Base-by-base conservation (phyloP, 2,329 filamentous ascomycete genomes). In the Aspergillus fumigatus region DNA sequence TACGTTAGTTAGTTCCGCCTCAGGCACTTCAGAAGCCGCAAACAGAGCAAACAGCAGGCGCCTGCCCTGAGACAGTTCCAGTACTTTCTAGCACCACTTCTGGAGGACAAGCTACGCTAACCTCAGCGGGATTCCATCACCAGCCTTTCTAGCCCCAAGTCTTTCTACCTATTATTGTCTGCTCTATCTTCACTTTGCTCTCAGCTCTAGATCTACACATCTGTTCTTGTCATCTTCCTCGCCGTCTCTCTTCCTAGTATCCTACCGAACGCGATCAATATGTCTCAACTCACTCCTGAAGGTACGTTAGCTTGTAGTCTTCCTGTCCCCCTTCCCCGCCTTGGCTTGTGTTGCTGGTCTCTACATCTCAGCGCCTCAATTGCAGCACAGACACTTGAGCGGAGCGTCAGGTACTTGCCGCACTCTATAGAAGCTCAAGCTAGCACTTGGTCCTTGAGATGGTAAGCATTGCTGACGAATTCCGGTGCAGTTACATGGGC, bases 401-500 rank as follows among this genome's bases (percentile, higher is more conserved):
- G 2, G 43, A 23, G 19, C 19, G 2, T 14, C 23, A 47, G 26
- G 40, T 21, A 41, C 9, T 9, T 21, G 17, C 19, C 17, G 19
- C 19, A 21, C 17, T 6, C 21, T 10, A 19, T 21, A 11, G 17
- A 21, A 3, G 19, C 40, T 43, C 40, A 9, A 21, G 8, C 56
- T 54, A 52, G 52, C n/a, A 47, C 49, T 56, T 54, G 50, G 48
- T 35, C 49, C 32, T 53, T 45, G 43, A 3, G 21, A 26, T 47
- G 21, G 6, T 47, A 7, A 47, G 21, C 19, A 25, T 26, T 47
- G 23, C 43, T 47, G 21, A 47, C 43, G 21, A 23, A 11, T 3
- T 3, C 5, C 14, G 14, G 21, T 62, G 57, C 70, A 97, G 94
- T 99, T 68, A 89, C 92, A 77, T 99, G 94, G 94, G 93, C 94